These are phyloP conservation scores for Cubamyces sp. DNA, from an alignment of 768 basidiomycete genomes.

Conservation along the genomic window DNA sequence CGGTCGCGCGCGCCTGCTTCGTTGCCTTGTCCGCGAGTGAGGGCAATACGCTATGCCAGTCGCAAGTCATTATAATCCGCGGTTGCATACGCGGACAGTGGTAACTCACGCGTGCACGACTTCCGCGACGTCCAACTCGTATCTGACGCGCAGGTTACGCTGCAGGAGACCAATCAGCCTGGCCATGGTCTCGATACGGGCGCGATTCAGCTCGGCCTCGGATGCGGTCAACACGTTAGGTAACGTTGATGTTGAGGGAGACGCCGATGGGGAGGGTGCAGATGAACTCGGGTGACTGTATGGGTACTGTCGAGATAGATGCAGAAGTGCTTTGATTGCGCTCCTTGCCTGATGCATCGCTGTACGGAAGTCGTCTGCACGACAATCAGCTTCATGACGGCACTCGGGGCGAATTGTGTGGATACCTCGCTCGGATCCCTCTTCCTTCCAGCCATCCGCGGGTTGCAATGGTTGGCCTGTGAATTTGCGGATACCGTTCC, in stretches of 20 bases:
- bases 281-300: slow-evolving; percentile 32
- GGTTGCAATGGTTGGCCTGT: slow-evolving; percentile 18
- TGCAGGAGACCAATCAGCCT: slow-evolving; percentile 68
- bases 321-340: slow-evolving; percentile 59
- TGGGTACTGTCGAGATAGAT: slow-evolving; percentile 42
- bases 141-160: slow-evolving; percentile 73
- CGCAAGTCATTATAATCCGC: slow-evolving; percentile 4
- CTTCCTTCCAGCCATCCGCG: slow-evolving; percentile 24
- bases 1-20: slow-evolving; percentile 75
- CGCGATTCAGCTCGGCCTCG: slow-evolving; percentile 47
- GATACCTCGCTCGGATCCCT: slow-evolving; percentile 31
- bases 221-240: slow-evolving; percentile 29
- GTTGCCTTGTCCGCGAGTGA: slow-evolving; percentile 76
- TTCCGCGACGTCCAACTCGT: slow-evolving; percentile 71
- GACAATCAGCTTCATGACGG: not conserved
- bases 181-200: slow-evolving; percentile 65
- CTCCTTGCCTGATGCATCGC: slow-evolving; percentile 65
- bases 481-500: slow-evolving; percentile 25
- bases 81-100: not conserved
- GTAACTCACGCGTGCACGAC: slow-evolving; percentile 72
- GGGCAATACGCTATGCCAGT: slow-evolving; percentile 67
- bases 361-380: slow-evolving; percentile 72
- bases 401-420: not conserved
- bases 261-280: slow-evolving; percentile 42
- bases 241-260: slow-evolving; percentile 35